Evolutionary conservation across 331 rosid species (phyloP), one percentile per base, ranked within the genome.

Genomic region (Arachis monticola): DNA sequence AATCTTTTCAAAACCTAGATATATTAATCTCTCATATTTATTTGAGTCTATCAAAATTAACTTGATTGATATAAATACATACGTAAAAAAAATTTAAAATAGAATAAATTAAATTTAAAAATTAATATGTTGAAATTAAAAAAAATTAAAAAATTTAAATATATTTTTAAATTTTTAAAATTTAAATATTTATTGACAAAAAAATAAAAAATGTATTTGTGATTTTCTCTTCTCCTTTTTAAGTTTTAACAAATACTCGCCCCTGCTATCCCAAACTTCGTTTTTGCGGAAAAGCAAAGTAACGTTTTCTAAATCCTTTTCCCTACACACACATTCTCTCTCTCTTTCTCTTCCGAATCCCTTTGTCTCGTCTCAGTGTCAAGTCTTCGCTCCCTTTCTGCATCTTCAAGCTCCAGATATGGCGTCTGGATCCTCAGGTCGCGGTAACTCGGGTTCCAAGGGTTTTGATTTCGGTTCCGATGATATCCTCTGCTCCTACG

Each of bases 351-450:
- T 51, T 48, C n/a, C 50, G 50, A 8, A 63, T 12, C 61, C 8
- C 8, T 44, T 5, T 30, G 10, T 27, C 27, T 48, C 13, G 9
- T 57, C 60, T 57, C 60, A 57, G 6, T 53, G 27, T 35, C 4
- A 77, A 42, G 70, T 70, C 32, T 11, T 59, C 56, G 12, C 56
- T 51, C 14, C 30, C 60, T 69, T 75, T 70, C 8, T 60, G 42
- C 50, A 11, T 84, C 83, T 31, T 44, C 41, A 64, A 82, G 56
- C 77, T 72, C 40, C 62, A 31, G n/a, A 68, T 6, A 95, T 95
- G 99, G 97, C 97, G 69, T 92, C 99, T 64, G 99, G 99, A 77
- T 90, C 97, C 1, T 80, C 97, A 10, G 92, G 86, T 60, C 92
- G 96, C 82, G 78, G 81, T 30, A 92, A 88, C 70, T 79, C 92